phyloP scores from a whole-genome alignment of 805 yeast species.

The Lachancea dasiensis region DNA sequence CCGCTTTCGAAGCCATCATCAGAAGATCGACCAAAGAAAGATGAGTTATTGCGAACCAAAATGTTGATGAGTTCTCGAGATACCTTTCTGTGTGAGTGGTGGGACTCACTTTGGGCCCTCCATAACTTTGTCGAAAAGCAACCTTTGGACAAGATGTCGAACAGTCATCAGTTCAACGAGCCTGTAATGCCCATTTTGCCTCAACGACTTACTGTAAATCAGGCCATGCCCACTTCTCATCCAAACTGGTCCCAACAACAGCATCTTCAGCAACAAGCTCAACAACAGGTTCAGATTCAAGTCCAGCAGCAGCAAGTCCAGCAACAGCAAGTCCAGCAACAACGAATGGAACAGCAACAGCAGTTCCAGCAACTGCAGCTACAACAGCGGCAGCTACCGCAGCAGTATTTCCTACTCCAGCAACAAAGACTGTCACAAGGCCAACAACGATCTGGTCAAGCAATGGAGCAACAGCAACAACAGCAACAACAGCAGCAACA shows the following conservation, averaged over 20 bases:
- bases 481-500: slow-evolving; percentile 11
- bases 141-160: slow-evolving; percentile 24
- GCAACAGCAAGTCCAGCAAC: neutral
- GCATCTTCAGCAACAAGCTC: slow-evolving; percentile 2
- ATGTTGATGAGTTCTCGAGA: slow-evolving; percentile 41
- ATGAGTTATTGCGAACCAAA: slow-evolving; percentile 30
- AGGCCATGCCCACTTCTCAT: slow-evolving; percentile 1
- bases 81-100: slow-evolving; percentile 51
- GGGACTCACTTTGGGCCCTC: slow-evolving; percentile 46
- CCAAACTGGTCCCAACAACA: slow-evolving; percentile 6
- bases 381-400: slow-evolving; percentile 2
- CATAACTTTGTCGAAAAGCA: slow-evolving; percentile 39
- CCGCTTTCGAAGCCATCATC: slow-evolving; percentile 28
- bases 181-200: slow-evolving; percentile 19
- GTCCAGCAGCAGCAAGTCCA: neutral
- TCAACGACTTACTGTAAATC: slow-evolving; percentile 8
- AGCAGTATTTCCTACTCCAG: neutral
- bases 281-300: slow-evolving; percentile 2
- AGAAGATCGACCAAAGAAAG: slow-evolving; percentile 11
- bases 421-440: slow-evolving; percentile 5
- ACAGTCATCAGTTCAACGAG: slow-evolving; percentile 13
- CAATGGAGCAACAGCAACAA: slow-evolving; percentile 8
- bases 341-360: neutral
- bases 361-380: neutral
- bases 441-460: slow-evolving; percentile 3